Conservation (phyloP, 768 basidiomycete species). For the Collybia nuda region DNA sequence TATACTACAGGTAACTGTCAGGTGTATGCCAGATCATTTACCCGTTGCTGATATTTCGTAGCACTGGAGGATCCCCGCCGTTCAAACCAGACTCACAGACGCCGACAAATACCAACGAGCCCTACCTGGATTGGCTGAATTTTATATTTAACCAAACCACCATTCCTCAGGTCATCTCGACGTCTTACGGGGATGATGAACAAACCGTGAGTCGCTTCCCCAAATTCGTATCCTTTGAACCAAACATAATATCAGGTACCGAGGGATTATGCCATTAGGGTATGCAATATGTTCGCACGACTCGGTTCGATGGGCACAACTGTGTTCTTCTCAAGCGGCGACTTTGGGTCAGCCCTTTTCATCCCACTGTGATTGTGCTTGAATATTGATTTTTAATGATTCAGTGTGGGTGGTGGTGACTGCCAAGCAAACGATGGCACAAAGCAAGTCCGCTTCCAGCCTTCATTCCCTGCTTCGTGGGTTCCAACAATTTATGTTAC, state of each 20-base stretch:
- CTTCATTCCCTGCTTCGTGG: conserved; percentile 53
- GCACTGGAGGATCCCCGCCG: conserved; percentile 66
- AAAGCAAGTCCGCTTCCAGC: conserved; percentile 48
- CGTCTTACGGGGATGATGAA: conserved; percentile 67
- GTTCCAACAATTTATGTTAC: conserved; percentile 2
- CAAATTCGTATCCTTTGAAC: background rate
- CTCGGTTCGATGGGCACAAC: conserved; percentile 60
- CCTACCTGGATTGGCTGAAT: conserved; percentile 65
- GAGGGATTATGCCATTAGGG: conserved; percentile 51
- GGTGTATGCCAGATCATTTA: too few species aligned
- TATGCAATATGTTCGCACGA: conserved; percentile 63
- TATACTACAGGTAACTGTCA: conserved; percentile 46
- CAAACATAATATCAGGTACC: conserved; percentile 41
- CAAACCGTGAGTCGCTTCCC: conserved; percentile 43
- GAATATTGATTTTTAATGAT: conserved; percentile 17
- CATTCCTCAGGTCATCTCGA: conserved; percentile 60
- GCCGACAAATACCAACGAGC: conserved; percentile 58
- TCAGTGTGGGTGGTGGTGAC: conserved; percentile 57
- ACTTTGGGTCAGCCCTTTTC: conserved; percentile 39
- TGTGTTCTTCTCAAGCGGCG: conserved; percentile 65
- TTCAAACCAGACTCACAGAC: conserved; percentile 51
- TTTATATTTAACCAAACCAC: conserved; percentile 42
- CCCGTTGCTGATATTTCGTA: too few species aligned
- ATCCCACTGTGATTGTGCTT: background rate
- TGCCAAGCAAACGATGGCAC: conserved; percentile 49